Evolutionary conservation across 2,329 filamentous ascomycete genomes (phyloP).

Genomic region (Thielaviopsis punctulata): DNA sequence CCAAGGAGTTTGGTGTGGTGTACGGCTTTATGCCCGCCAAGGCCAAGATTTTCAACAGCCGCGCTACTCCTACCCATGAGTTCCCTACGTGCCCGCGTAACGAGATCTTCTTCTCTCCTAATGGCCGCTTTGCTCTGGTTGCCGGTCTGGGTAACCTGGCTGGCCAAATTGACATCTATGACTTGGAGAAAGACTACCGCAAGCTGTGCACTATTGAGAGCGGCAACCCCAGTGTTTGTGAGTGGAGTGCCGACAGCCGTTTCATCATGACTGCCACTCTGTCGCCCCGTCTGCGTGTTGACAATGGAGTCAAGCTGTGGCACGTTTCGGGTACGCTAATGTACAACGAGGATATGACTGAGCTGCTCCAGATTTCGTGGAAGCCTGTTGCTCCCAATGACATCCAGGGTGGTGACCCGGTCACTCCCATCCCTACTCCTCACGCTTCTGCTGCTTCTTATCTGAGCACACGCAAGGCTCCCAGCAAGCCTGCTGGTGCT

Average conservation of each 20-base stretch:
- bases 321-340: constrained; percentile 76
- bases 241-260: constrained; percentile 92
- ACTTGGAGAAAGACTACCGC: constrained; percentile 72
- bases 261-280: constrained; percentile 97
- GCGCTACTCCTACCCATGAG: constrained; percentile 64
- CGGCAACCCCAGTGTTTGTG: constrained; percentile 86
- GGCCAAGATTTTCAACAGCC: constrained; percentile 91
- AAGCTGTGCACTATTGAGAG: constrained; percentile 92
- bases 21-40: constrained; percentile 99
- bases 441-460: constrained; percentile 73
- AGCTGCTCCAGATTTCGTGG: constrained; percentile 85
- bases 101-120: constrained; percentile 87
- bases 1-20: constrained; percentile 91
- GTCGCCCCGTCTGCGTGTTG: constrained; percentile 82
- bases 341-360: constrained; percentile 90
- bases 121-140: constrained; percentile 80
- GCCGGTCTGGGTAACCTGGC: constrained; percentile 95
- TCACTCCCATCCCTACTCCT: constrained; percentile 56
- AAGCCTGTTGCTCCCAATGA: constrained; percentile 51
- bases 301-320: constrained; percentile 93
- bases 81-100: constrained; percentile 83
- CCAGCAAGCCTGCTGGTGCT: constrained; percentile 90
- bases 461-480: constrained; percentile 75
- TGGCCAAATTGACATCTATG: constrained; percentile 94
- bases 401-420: constrained; percentile 48